Evolutionary conservation across 2,329 filamentous ascomycete genomes (phyloP), one percentile per base, ranked within the genome.

Genomic region (Pseudophaeomoniella oleicola): DNA sequence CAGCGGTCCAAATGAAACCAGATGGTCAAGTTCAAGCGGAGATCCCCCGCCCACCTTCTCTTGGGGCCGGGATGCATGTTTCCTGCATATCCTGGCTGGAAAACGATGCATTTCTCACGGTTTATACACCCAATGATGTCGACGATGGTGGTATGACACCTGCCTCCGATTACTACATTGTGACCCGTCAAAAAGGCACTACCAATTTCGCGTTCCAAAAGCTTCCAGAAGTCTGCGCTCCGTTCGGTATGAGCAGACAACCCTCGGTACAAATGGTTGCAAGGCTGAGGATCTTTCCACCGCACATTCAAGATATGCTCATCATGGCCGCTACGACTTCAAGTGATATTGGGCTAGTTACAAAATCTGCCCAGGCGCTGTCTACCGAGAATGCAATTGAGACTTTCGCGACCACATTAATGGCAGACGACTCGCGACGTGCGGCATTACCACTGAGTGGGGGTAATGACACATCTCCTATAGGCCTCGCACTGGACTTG

Each of bases 61-160:
- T 90, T 5, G 67, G 68, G 42, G 63, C 54, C 46, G 73, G 66
- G 46, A 75, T 73, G 51, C 76, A 84, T 57, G 83, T 92, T 2
- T 83, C 85, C 3, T 80, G 81, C 12, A 68, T 98, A 30, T 70
- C 71, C 27, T 98, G 92, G 90, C 69, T 96, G 14, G 82, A 90
- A 50, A 94, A 90, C 47, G 64, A 92, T 47, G 63, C 88, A 2
- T 92, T 94, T 53, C 66, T 96, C 32, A 69, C 79, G 38, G 72
- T 90, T 15, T 80, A 94, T 56, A 84, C 81, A 1, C 69, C 73
- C n/a, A 60, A 56, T 37, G 66, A 68, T 38, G 22, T 27, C n/a
- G 22, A 27, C 22, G 69, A 71, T 29, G 64, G 67, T 37, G 60
- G 60, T 16, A 49, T 50, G 16, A 16, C 22, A 11, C n/a, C n/a